Evolutionary conservation across 441 rosid genomes (phyloP), one percentile per base, ranked within the genome.

Genomic region (Heliophila coronopifolia): DNA sequence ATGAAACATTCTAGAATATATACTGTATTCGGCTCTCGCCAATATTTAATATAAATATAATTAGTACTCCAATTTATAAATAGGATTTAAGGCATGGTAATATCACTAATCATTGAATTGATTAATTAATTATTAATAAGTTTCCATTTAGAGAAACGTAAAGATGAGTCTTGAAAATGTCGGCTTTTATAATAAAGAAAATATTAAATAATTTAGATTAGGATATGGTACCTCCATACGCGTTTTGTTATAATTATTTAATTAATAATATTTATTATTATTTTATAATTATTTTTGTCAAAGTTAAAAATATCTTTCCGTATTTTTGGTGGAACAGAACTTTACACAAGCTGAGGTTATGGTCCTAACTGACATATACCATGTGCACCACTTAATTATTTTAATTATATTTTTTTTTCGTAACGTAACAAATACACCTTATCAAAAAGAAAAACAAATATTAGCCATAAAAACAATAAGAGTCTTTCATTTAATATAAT

Each of bases 281-380:
- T 19, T 19, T 52, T 13, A 23, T 45, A 10, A 58, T 9, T n/a
- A 7, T 35, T 32, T 31, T 59, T 24, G 65, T 51, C 53, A 52
- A 52, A n/a, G 41, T 61, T 54, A 61, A 53, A 61, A 43, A 52
- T 23, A 54, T 54, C 49, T 38, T 62, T 54, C 42, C 36, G 60
- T 46, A 54, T 59, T 59, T 24, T 43, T 46, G 37, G 67, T 53
- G 33, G 60, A 60, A 18, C 54, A 53, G 44, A 61, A 30, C 54
- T 61, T 53, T 45, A 46, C 60, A 53, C 54, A 52, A 61, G 67
- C 48, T 53, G 60, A 61, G 67, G 54, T 61, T 61, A 61, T 61
- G 66, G 66, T 54, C 60, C 48, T 61, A 44, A 61, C 59, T 44
- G 66, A 48, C 60, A 61, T 52, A 53, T 45, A 61, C 60, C 67